Conservation (phyloP, 2,329 filamentous ascomycete genomes). For the Rutstroemia sp. region DNA sequence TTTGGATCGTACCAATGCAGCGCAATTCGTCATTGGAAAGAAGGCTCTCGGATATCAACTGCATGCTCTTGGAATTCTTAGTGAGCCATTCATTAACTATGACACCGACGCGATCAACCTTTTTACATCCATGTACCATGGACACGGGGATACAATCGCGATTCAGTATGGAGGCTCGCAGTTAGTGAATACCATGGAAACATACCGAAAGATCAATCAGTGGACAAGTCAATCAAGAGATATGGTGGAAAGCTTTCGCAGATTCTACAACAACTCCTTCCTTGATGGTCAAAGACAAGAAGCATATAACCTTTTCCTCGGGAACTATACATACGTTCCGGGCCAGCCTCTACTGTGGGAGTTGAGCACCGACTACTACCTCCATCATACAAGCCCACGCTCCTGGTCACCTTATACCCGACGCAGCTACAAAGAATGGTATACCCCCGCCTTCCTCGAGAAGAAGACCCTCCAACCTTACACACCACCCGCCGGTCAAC, state of each 20-base stretch:
- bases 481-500: constrained; percentile 13
- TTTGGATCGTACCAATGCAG: constrained; percentile 91
- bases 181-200: constrained; percentile 98
- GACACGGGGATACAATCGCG: constrained; percentile 95
- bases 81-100: constrained; percentile 73
- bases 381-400: constrained; percentile 82
- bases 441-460: constrained; percentile 64
- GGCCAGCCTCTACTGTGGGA: constrained; percentile 97
- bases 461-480: constrained; percentile 37
- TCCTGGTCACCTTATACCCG: constrained; percentile 56
- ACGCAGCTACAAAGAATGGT: constrained; percentile 85
- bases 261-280: constrained; percentile 98
- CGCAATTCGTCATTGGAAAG: constrained; percentile 96
- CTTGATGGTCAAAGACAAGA: constrained; percentile 96
- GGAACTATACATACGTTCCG: constrained; percentile 84
- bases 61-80: constrained; percentile 82
- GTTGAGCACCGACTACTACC: constrained; percentile 86
- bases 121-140: constrained; percentile 97
- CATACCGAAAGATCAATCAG: constrained; percentile 97
- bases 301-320: constrained; percentile 93
- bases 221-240: constrained; percentile 97
- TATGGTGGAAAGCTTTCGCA: constrained; percentile 98
- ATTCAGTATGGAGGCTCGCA: constrained; percentile 97
- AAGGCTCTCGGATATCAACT: constrained; percentile 86
- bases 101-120: constrained; percentile 94